A percentile compares a stretch with the other conserved stretches of the same genome.
Conservation (phyloP, 2,329 filamentous ascomycete genomes). For the Sphaceloma murrayae region DNA sequence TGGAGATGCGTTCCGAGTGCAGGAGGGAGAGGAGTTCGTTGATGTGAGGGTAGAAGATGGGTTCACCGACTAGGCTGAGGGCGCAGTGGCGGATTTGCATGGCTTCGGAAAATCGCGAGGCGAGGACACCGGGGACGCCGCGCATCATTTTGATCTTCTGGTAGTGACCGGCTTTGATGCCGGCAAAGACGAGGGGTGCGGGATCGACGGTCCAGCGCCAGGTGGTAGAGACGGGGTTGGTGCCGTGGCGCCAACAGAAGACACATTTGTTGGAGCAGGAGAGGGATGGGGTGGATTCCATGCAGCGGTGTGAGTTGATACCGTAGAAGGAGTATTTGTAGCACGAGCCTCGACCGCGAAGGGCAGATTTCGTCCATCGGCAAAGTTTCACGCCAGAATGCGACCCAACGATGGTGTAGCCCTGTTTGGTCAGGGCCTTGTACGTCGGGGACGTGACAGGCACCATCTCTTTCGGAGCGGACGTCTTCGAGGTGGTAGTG, state of each 20-base stretch:
- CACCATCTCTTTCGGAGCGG: constrained; percentile 79
- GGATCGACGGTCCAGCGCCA: constrained; percentile 96
- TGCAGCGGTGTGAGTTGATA: constrained; percentile 91
- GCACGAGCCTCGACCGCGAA: constrained; percentile 86
- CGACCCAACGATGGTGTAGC: constrained; percentile 87
- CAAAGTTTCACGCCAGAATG: constrained; percentile 97
- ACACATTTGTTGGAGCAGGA: constrained; percentile 98
- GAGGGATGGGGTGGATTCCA: constrained; percentile 93
- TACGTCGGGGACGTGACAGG: constrained; percentile 84
- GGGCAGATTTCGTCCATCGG: constrained; percentile 94
- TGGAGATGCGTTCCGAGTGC: constrained; percentile 78
- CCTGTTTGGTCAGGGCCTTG: constrained; percentile 83
- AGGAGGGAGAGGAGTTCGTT: constrained; percentile 81
- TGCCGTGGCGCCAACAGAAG: constrained; percentile 97
- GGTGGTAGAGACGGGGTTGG: constrained; percentile 90
- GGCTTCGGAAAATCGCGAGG: constrained; percentile 84
- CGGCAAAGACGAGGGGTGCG: constrained; percentile 78
- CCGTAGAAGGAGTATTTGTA: constrained; percentile 98
- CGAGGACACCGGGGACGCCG: constrained; percentile 82
- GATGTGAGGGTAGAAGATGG: constrained; percentile 98
- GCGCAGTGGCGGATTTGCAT: constrained; percentile 92
- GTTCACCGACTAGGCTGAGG: constrained; percentile 83
- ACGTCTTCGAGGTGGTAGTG: constrained; percentile 50
- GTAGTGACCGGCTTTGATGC: constrained; percentile 86
- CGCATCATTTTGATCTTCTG: constrained; percentile 97